phyloP scores from a whole-genome alignment of 768 basidiomycete genomes.

The Russula sp. region DNA sequence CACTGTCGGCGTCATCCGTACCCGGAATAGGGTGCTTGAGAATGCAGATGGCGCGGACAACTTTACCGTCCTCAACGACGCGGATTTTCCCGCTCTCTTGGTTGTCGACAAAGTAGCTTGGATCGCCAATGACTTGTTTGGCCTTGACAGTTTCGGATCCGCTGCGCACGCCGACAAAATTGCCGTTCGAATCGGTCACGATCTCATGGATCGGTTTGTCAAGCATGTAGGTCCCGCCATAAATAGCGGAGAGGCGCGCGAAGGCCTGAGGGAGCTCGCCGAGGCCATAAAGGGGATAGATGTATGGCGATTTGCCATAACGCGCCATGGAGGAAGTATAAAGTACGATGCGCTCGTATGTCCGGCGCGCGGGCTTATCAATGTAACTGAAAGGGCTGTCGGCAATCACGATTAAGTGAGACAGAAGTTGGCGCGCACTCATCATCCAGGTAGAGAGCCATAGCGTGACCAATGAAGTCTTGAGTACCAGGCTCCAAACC shows the following conservation, averaged over 20 bases:
- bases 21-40: slow-evolving; percentile 98
- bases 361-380: slow-evolving; percentile 80
- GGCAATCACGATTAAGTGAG: not conserved
- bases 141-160: slow-evolving; percentile 92
- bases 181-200: slow-evolving; percentile 77
- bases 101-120: slow-evolving; percentile 90
- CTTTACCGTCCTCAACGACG: slow-evolving; percentile 89
- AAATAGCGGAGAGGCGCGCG: slow-evolving; percentile 95
- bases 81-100: slow-evolving; percentile 70
- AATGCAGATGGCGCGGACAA: slow-evolving; percentile 94
- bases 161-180: slow-evolving; percentile 88
- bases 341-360: slow-evolving; percentile 92
- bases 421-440: slow-evolving; percentile 60
- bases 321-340: slow-evolving; percentile 99
- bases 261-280: slow-evolving; percentile 99
- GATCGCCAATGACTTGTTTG: slow-evolving; percentile 96
- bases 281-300: slow-evolving; percentile 97
- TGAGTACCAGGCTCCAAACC: slow-evolving; percentile 96
- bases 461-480: slow-evolving; percentile 98
- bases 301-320: slow-evolving; percentile 99
- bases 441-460: slow-evolving; percentile 97
- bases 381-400: slow-evolving; percentile 61
- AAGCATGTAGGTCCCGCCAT: slow-evolving; percentile 99
- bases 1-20: slow-evolving; percentile 91
- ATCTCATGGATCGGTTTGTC: slow-evolving; percentile 92